Percentiles rank a stretch among this genome's conserved stretches.
Conservation (phyloP, 2,329 filamentous ascomycete genomes). For the Arthrobotrys entomopaga region DNA sequence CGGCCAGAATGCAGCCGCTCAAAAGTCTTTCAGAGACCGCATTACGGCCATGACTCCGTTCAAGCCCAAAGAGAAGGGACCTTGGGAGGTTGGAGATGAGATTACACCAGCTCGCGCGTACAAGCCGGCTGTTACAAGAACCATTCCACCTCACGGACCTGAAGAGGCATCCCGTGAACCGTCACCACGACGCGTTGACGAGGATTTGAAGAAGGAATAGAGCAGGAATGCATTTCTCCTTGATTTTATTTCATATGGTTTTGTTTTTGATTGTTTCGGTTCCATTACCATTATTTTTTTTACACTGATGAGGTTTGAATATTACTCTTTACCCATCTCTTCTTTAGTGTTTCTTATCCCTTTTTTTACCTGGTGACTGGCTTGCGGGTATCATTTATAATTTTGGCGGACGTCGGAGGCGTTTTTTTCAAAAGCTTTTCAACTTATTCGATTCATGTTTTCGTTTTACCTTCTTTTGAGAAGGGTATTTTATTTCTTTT, state of each 20-base stretch:
- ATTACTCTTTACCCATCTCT: not conserved
- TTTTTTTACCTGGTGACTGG: constrained; percentile 18
- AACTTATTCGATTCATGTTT: constrained; percentile 11
- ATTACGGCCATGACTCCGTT: constrained; percentile 36
- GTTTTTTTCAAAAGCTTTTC: not conserved
- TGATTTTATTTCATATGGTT: not conserved
- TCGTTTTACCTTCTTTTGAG: not conserved
- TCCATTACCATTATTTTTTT: too few species aligned
- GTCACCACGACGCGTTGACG: constrained; percentile 35
- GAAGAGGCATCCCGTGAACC: constrained; percentile 20
- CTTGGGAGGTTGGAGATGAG: constrained; percentile 36
- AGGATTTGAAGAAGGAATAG: constrained; percentile 22
- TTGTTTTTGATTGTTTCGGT: not conserved
- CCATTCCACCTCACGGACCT: constrained; percentile 35
- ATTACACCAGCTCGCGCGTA: constrained; percentile 42
- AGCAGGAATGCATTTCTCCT: not conserved
- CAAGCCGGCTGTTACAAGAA: constrained; percentile 30
- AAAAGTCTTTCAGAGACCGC: constrained; percentile 33
- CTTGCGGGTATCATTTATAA: constrained; percentile 20
- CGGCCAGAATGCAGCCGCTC: not conserved
- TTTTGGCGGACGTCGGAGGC: constrained; percentile 1
- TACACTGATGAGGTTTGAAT: not conserved
- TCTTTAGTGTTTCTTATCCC: constrained; percentile 3
- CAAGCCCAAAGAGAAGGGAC: constrained; percentile 26
- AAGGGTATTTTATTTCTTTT: not conserved